phyloP scores from a whole-genome alignment of 2,329 filamentous ascomycete species.

The Fusarium xyrophilum region DNA sequence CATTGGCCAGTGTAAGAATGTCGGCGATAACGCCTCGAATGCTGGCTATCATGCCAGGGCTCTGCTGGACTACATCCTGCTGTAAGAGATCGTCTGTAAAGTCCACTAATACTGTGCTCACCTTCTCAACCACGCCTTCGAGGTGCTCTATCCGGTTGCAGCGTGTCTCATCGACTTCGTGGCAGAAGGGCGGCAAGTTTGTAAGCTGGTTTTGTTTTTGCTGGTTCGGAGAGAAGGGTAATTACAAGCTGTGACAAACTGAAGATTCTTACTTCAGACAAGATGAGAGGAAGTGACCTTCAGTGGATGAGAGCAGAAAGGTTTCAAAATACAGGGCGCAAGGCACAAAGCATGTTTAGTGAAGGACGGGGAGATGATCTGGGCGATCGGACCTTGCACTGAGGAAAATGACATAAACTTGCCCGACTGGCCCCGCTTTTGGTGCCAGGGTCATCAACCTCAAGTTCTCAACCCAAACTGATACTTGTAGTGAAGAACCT shows the following conservation, averaged over 20 bases:
- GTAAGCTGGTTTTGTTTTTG: background rate
- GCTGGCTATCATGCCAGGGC: background rate
- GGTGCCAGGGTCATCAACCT: background rate
- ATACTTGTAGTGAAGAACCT: background rate
- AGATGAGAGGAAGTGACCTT: accelerated
- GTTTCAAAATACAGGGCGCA: background rate
- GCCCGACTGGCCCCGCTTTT: background rate
- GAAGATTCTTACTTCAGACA: no score
- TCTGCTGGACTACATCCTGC: background rate
- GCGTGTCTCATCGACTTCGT: background rate
- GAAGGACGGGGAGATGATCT: background rate
- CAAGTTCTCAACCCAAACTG: background rate
- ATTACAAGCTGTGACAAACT: background rate
- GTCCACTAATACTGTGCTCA: background rate
- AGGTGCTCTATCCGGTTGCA: background rate
- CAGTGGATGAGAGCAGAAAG: background rate
- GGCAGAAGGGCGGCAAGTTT: background rate
- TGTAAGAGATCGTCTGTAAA: background rate
- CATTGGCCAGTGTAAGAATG: background rate
- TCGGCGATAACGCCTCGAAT: background rate
- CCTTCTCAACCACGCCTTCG: background rate
- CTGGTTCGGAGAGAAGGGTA: no score
- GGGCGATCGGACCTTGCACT: background rate
- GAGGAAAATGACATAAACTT: constrained; percentile 1
- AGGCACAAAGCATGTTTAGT: background rate